These are phyloP conservation scores for Laburnicola sp. DNA, from an alignment of 2,329 filamentous ascomycete species.

Conservation along the genomic window DNA sequence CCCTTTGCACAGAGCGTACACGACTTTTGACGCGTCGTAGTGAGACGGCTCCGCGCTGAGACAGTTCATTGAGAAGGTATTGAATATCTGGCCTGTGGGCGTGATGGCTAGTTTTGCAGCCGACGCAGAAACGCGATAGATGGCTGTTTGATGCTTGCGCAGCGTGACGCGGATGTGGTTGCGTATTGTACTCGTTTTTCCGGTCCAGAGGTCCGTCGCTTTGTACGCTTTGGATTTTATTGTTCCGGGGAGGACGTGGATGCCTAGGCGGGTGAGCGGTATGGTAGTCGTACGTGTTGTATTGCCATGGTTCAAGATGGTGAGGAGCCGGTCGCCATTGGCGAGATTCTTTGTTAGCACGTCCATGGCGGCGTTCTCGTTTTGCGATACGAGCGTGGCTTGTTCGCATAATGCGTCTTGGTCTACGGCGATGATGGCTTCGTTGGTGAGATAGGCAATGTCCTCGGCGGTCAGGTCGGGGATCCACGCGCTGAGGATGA, in stretches of 20 bases:
- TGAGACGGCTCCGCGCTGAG: constrained; percentile 41
- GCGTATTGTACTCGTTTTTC: constrained; percentile 26
- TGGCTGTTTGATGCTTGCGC: constrained; percentile 46
- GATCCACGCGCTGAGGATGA: constrained; percentile 48
- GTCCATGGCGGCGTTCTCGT: constrained; percentile 49
- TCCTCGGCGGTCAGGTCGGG: constrained; percentile 41
- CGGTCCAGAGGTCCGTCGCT: constrained; percentile 53
- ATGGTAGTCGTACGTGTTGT: constrained; percentile 35
- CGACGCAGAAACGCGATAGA: constrained; percentile 47
- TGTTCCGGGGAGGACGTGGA: constrained; percentile 35
- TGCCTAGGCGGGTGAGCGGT: constrained; percentile 44
- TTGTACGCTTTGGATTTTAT: constrained; percentile 25
- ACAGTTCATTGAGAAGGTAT: constrained; percentile 52
- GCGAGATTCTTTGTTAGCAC: constrained; percentile 53
- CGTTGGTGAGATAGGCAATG: constrained; percentile 36
- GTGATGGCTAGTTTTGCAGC: constrained; percentile 24
- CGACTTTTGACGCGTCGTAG: constrained; percentile 17
- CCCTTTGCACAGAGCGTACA: constrained; percentile 46
- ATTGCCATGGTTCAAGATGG: constrained; percentile 51
- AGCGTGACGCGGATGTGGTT: constrained; percentile 35
- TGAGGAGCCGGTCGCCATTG: constrained; percentile 54
- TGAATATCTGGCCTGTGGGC: constrained; percentile 56
- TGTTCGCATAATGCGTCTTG: constrained; percentile 51
- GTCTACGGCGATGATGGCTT: constrained; percentile 49
- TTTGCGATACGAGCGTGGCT: constrained; percentile 53